Evolutionary conservation across 768 basidiomycete genomes (phyloP).

Genomic region (Hericium erinaceus): DNA sequence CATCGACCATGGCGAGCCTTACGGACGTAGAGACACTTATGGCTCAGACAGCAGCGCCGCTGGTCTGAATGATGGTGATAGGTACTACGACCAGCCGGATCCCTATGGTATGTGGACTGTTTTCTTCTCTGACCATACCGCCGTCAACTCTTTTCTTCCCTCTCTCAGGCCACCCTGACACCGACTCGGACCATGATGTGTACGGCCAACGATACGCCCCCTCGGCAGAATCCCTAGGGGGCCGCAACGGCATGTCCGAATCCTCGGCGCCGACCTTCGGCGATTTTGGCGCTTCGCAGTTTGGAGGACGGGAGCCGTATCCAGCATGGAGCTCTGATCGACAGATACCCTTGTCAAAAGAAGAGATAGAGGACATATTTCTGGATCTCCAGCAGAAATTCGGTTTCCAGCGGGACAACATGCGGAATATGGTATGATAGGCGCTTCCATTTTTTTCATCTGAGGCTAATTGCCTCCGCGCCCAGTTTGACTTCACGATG

Average conservation of each 20-base stretch:
- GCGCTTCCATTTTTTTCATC: background rate
- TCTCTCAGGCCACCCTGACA: slow-evolving; percentile 61
- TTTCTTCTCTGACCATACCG: background rate
- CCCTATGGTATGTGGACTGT: slow-evolving; percentile 33
- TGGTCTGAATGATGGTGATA: slow-evolving; percentile 33
- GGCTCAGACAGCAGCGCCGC: slow-evolving; percentile 63
- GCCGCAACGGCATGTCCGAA: slow-evolving; percentile 53
- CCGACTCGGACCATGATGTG: slow-evolving; percentile 71
- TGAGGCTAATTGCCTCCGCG: background rate
- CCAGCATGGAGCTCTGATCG: slow-evolving; percentile 91
- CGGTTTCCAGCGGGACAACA: slow-evolving; percentile 92
- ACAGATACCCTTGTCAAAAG: slow-evolving; percentile 94
- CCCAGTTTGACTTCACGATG: slow-evolving; percentile 94
- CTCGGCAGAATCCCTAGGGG: slow-evolving; percentile 69
- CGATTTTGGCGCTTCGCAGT: slow-evolving; percentile 42
- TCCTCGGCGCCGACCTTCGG: slow-evolving; percentile 66
- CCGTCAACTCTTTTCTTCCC: background rate
- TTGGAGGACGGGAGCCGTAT: slow-evolving; percentile 69
- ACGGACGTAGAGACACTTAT: slow-evolving; percentile 52
- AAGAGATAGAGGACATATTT: slow-evolving; percentile 98
- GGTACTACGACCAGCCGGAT: slow-evolving; percentile 57
- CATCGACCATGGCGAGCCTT: slow-evolving; percentile 57
- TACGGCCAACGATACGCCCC: slow-evolving; percentile 64
- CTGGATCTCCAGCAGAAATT: slow-evolving; percentile 97
- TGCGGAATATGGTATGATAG: slow-evolving; percentile 82